A percentile compares a stretch with the other conserved stretches of the same genome.
Evolutionary conservation across 306 rosid genomes (phyloP).

Genomic region (Ammopiptanthus mongolicus): DNA sequence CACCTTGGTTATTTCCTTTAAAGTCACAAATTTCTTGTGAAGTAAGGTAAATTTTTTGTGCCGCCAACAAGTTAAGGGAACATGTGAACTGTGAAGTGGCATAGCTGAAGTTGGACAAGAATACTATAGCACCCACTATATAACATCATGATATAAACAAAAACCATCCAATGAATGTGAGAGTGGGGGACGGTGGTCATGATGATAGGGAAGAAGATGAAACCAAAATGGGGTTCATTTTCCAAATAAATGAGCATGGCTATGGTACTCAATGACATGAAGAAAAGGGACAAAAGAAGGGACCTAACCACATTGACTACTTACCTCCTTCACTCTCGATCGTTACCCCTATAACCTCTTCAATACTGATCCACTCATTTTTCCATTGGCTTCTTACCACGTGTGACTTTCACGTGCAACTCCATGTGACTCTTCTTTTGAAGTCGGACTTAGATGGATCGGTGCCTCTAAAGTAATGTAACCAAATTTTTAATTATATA

Average conservation of each 20-base stretch:
- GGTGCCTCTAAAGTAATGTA: background rate
- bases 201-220: slow-evolving; percentile 55
- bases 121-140: slow-evolving; percentile 33
- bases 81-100: slow-evolving; percentile 52
- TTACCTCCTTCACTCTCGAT: slow-evolving; percentile 29
- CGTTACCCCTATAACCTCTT: slow-evolving; percentile 22
- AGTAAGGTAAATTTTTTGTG: background rate
- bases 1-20: background rate
- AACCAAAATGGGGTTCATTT: slow-evolving; percentile 71
- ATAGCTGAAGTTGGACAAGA: slow-evolving; percentile 46
- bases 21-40: slow-evolving; percentile 10
- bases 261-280: slow-evolving; percentile 74
- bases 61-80: slow-evolving; percentile 24
- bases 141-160: slow-evolving; percentile 43
- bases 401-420: slow-evolving; percentile 30
- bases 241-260: slow-evolving; percentile 77
- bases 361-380: slow-evolving; percentile 28
- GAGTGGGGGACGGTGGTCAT: slow-evolving; percentile 39
- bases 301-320: slow-evolving; percentile 83
- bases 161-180: slow-evolving; percentile 33
- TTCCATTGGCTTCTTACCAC: slow-evolving; percentile 24
- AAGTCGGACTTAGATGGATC: background rate
- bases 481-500: background rate
- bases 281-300: slow-evolving; percentile 60
- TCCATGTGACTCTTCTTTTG: slow-evolving; percentile 25